Percentiles rank a stretch among this genome's conserved stretches.
These are phyloP conservation scores for Apiotrichum sp. DNA, from an alignment of 1,284 basidiomycete species.

Conservation along the genomic window DNA sequence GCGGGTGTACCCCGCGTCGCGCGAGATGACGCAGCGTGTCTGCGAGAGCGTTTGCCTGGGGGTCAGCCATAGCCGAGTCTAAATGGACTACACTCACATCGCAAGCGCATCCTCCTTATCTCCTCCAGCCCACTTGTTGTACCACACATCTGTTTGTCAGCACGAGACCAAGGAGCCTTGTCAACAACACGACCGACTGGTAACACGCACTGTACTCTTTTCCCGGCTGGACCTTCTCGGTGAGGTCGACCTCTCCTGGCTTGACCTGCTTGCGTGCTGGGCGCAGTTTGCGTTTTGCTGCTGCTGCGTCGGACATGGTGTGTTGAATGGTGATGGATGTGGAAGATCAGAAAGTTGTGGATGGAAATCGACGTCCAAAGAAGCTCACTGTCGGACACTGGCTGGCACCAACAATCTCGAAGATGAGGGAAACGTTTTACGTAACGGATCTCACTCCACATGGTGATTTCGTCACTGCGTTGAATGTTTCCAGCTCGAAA, in stretches of 20 bases:
- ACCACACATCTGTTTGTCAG: conserved; percentile 77
- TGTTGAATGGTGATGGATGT: neutral
- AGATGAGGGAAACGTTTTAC: no score
- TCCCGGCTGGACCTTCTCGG: conserved; percentile 79
- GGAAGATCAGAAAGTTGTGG: neutral
- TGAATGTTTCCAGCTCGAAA: no score
- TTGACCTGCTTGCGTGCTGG: conserved; percentile 87
- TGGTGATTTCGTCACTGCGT: no score
- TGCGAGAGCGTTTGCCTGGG: conserved; percentile 73
- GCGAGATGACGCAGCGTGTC: conserved; percentile 73
- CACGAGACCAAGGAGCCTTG: neutral
- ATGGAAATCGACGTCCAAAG: no score
- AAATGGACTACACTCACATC: conserved; percentile 55
- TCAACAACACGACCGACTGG: no score
- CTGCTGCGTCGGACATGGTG: conserved; percentile 23
- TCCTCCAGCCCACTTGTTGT: conserved; percentile 97
- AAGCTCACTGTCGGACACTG: no score
- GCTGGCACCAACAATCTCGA: no score
- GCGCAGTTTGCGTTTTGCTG: conserved; percentile 38
- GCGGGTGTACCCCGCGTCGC: conserved; percentile 86
- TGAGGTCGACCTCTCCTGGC: conserved; percentile 79
- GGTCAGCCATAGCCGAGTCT: neutral
- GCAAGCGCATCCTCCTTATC: conserved; percentile 90
- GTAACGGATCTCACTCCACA: no score
- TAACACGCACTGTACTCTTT: conserved; percentile 80